A percentile compares a stretch with the other conserved stretches of the same genome.
These are phyloP conservation scores for Phytopythium aichiense DNA, from an alignment of 352 stramenopile species.

Conservation along the genomic window DNA sequence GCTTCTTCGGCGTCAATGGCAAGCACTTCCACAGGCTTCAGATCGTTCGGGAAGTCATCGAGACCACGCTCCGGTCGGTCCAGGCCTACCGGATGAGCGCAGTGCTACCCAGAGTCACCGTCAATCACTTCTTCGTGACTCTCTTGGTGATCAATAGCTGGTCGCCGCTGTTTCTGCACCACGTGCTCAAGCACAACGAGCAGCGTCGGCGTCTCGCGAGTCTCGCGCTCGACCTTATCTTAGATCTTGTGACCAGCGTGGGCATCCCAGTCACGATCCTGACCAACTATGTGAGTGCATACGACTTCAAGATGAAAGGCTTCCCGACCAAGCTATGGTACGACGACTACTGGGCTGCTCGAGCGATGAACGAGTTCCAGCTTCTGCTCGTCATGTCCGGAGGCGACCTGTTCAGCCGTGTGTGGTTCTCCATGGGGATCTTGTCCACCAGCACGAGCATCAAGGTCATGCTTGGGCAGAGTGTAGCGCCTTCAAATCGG, in stretches of 20 bases:
- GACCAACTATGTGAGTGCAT: slow-evolving; percentile 11
- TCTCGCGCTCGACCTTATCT: slow-evolving; percentile 16
- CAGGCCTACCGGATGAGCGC: slow-evolving; percentile 28
- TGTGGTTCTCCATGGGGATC: slow-evolving; percentile 19
- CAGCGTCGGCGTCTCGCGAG: slow-evolving; percentile 11
- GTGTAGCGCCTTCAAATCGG: slow-evolving; percentile 3
- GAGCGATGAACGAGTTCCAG: slow-evolving; percentile 17
- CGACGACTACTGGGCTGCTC: slow-evolving; percentile 24
- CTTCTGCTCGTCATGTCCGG: slow-evolving; percentile 22
- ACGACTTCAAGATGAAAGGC: slow-evolving; percentile 7
- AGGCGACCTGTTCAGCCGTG: slow-evolving; percentile 15
- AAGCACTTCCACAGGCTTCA: slow-evolving; percentile 26
- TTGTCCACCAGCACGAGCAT: slow-evolving; percentile 18
- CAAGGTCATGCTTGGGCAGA: slow-evolving; percentile 15
- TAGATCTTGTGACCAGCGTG: slow-evolving; percentile 19
- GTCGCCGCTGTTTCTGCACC: slow-evolving; percentile 4
- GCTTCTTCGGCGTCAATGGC: slow-evolving; percentile 21
- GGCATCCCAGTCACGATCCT: slow-evolving; percentile 14
- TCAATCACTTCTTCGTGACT: slow-evolving; percentile 29
- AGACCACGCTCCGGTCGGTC: slow-evolving; percentile 21
- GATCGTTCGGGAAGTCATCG: slow-evolving; percentile 23
- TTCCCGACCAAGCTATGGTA: slow-evolving; percentile 19
- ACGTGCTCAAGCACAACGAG: slow-evolving; percentile 10
- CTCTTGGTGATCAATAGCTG: slow-evolving; percentile 32
- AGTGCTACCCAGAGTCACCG: slow-evolving; percentile 18